Evolutionary conservation across 208 protist genomes (phyloP).

Genomic region (Trichomonas vaginalis): DNA sequence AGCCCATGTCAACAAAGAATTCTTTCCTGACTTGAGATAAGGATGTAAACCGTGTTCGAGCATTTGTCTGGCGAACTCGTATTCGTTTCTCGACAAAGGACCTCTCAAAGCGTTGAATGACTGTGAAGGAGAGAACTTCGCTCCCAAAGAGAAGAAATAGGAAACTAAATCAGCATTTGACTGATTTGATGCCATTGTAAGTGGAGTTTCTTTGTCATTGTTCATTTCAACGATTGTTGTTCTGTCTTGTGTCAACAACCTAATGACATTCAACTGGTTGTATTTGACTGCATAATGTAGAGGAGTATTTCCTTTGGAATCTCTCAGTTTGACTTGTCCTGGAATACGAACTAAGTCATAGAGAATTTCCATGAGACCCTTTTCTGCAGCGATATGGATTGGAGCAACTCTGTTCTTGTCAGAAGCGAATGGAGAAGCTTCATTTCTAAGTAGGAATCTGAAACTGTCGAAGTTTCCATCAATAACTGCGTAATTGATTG

Average conservation of each 20-base stretch:
- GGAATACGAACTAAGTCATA: background rate
- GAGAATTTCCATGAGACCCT: background rate
- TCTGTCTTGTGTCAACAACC: background rate
- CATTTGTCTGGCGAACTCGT: background rate
- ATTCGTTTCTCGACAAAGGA: background rate
- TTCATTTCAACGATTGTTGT: background rate
- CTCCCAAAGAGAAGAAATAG: background rate
- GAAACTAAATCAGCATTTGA: background rate
- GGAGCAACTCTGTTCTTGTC: background rate
- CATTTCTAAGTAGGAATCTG: background rate
- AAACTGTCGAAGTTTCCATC: background rate
- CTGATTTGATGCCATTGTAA: background rate
- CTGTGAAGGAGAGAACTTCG: background rate
- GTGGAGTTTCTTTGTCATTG: background rate
- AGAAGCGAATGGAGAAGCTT: background rate
- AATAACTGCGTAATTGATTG: background rate
- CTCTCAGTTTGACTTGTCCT: background rate
- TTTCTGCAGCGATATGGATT: background rate
- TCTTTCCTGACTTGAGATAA: background rate
- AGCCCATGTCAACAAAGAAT: background rate
- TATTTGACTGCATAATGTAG: background rate
- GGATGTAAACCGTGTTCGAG: background rate
- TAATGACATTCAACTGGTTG: background rate
- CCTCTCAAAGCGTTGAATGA: background rate
- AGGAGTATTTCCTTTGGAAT: background rate